Percentiles rank a stretch among this genome's conserved stretches.
phyloP scores from a whole-genome alignment of 1,139 yeast species.

The Pichia kudriavzevii region DNA sequence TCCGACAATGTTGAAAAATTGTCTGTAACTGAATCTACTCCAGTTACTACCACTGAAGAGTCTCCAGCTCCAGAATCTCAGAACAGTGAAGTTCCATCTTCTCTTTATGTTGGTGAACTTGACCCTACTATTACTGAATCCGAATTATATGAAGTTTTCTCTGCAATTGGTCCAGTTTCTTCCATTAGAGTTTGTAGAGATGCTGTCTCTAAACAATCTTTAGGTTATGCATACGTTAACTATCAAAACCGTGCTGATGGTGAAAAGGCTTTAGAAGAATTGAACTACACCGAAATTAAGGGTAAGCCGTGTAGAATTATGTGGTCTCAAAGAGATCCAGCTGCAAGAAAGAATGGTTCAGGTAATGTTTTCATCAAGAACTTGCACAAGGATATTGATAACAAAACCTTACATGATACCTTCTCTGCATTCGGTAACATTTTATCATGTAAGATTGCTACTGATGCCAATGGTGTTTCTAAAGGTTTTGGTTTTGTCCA shows the following conservation, averaged over 20 bases:
- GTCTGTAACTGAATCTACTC: constrained; percentile 32
- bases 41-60: constrained; percentile 30
- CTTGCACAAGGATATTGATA: constrained; percentile 96
- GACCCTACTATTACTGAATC: constrained; percentile 94
- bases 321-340: constrained; percentile 99
- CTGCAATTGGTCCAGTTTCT: constrained; percentile 92
- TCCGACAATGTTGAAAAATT: constrained; percentile 53
- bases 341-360: constrained; percentile 90
- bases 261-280: constrained; percentile 88
- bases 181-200: constrained; percentile 99
- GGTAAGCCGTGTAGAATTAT: constrained; percentile 98
- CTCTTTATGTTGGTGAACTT: constrained; percentile 96
- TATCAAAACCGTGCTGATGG: constrained; percentile 87
- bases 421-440: constrained; percentile 96
- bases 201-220: constrained; percentile 92
- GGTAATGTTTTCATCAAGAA: constrained; percentile 98
- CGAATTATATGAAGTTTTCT: constrained; percentile 85
- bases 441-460: constrained; percentile 95
- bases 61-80: constrained; percentile 32
- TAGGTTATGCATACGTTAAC: constrained; percentile 98
- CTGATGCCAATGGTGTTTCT: constrained; percentile 86
- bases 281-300: constrained; percentile 89
- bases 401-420: constrained; percentile 97
- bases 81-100: constrained; percentile 45
- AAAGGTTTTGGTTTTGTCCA: constrained; percentile 98